A percentile compares a stretch with the other conserved stretches of the same genome.
phyloP scores from a whole-genome alignment of 2,329 filamentous ascomycete genomes.

The Xylariaceae sp. region DNA sequence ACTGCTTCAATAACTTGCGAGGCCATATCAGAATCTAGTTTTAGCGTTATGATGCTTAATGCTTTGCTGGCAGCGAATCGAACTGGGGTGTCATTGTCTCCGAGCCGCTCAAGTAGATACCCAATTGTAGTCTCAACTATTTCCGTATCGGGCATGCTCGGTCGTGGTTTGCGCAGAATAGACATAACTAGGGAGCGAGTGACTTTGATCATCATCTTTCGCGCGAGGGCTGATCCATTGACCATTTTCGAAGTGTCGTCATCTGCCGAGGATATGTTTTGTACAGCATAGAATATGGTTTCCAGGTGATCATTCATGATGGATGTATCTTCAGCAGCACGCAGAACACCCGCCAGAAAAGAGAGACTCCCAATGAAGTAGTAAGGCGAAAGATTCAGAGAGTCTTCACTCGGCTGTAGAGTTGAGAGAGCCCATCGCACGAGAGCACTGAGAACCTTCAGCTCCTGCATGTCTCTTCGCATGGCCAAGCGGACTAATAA shows the following conservation, averaged over 20 bases:
- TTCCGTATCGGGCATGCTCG: constrained; percentile 44
- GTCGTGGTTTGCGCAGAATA: constrained; percentile 52
- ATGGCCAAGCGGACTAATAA: constrained; percentile 80
- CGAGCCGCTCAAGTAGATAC: constrained; percentile 72
- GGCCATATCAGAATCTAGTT: constrained; percentile 76
- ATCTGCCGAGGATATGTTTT: constrained; percentile 54
- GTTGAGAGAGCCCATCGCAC: constrained; percentile 68
- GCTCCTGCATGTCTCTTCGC: constrained; percentile 80
- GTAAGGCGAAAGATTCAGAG: constrained; percentile 57
- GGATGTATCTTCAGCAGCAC: constrained; percentile 67
- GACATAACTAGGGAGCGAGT: constrained; percentile 71
- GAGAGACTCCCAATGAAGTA: constrained; percentile 75
- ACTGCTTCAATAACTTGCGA: constrained; percentile 85
- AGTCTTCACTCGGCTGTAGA: constrained; percentile 46
- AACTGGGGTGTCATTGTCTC: constrained; percentile 88
- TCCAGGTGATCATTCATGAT: constrained; percentile 68
- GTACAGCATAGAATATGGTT: constrained; percentile 63
- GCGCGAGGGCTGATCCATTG: constrained; percentile 71
- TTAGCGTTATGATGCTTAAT: constrained; percentile 80
- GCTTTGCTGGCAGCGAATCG: constrained; percentile 89
- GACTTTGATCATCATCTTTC: constrained; percentile 84
- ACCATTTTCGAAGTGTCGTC: constrained; percentile 52
- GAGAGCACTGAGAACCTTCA: constrained; percentile 67
- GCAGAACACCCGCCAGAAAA: constrained; percentile 72
- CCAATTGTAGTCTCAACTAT: constrained; percentile 80